Base-by-base conservation (phyloP, 352 stramenopile genomes). In the Phytophthora sp. region DNA sequence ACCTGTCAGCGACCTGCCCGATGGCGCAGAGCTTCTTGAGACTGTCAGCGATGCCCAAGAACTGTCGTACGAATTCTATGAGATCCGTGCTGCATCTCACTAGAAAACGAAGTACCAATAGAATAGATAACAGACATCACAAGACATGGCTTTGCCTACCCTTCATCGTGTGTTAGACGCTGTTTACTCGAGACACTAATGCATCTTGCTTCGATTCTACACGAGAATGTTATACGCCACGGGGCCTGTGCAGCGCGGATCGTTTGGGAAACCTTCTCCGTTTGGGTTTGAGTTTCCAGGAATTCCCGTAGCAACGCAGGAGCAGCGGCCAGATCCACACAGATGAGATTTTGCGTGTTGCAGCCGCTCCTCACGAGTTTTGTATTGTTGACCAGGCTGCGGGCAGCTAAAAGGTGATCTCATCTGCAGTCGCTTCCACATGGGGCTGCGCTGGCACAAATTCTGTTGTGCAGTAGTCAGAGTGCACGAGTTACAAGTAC, bases 31-130 rank as follows among this genome's bases (percentile, higher is more conserved):
- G 38, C 76, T 95, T 44, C 79, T 95, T 12, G 84, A 93, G 49
- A 92, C 87, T 6, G 85, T 95, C 13, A 76, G 61, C 4, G 87
- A 95, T 45, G 83, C 80, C 15, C 79, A 84, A 50, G 85, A 94
- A 49, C 70, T 95, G n/a, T 80, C 79, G 23, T 95, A 95, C 71
- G 87, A 95, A 67, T 90, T 90, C 57, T 95, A 95, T 61, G 84
- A 93, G 69, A 95, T 95, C 52, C 85, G 82, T 60, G 52, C 71
- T 29, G 41, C 54, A 0, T 53, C 51, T 41, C n/a, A 21, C 30
- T 65, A 71, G 42, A 58, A 31, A 5, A 4, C 20, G 35, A 52
- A 55, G 26, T 56, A 55, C 21, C 35, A 50, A 50, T 50, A 68
- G 11, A 59, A 57, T 56, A 66, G 46, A 62, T n/a, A n/a, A n/a